Evolutionary conservation across 768 basidiomycete genomes (phyloP), one percentile per base, ranked within the genome.

Genomic region (Nidularia pulvinata): DNA sequence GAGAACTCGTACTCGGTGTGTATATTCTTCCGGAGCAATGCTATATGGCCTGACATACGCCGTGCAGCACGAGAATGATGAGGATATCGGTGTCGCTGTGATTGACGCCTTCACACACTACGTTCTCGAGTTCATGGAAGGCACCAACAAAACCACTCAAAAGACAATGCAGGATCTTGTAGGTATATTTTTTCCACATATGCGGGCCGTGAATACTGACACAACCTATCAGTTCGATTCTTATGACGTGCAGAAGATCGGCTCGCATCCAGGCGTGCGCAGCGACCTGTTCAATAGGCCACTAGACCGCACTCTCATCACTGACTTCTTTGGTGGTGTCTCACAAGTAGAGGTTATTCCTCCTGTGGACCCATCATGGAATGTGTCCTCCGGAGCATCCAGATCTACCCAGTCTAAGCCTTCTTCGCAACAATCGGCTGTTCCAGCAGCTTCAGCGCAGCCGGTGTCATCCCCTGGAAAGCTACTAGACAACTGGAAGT

Each of bases 31-130:
- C 53, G 22, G 46, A 7, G 22, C 32, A 48, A 47, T 36, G 25
- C 7, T 9, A 33, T 32, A 33, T 49, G 43, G 4, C 55, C 44
- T 37, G 16, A 47, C 33, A 37, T 37, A 2, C 25, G 33, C 35
- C 5, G 48, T 39, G 10, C 59, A 98, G 94, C 87, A 98, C 61
- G 90, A 93, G 65, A 93, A 91, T 63, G 97, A 99, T 73, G 76
- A 86, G 35, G 96, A 98, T 58, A 86, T 99, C 32, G 97, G 97
- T 3, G 93, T 98, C 0, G 88, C 94, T 0, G 95, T 99, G 48
- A 97, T 98, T 57, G 97, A 99, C 66, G 84, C 86, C 11, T 99
- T 85, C 65, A 98, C 96, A 0, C 97, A 98, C 71, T 89, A 90
- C 62, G 78, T 95, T 32, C 83, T 99, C 7, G 82, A 94, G 57